Conservation (phyloP, 768 basidiomycete species). For the Lanmaoa rubissima region DNA sequence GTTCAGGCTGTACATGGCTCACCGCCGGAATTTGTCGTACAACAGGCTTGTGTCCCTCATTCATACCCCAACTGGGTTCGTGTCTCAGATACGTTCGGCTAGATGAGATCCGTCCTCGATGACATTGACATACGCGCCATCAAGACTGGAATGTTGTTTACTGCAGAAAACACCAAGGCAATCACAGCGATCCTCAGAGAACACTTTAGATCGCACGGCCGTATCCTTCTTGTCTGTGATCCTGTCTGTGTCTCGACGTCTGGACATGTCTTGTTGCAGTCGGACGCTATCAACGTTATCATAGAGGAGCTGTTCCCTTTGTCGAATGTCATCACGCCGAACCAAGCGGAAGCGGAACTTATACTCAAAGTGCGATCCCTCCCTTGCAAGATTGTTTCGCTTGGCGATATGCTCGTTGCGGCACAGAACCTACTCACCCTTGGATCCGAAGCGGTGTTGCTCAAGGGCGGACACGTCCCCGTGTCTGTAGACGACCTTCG, state of each 20-base stretch:
- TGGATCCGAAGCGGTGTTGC: constrained; percentile 58
- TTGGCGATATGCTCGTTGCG: constrained; percentile 62
- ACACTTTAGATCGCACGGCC: constrained; percentile 33
- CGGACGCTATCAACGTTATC: constrained; percentile 61
- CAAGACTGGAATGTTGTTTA: constrained; percentile 90
- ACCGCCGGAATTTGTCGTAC: constrained; percentile 65
- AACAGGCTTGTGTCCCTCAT: constrained; percentile 55
- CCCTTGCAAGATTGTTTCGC: constrained; percentile 35
- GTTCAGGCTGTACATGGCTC: constrained; percentile 72
- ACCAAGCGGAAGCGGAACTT: constrained; percentile 75
- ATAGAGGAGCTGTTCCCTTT: constrained; percentile 67
- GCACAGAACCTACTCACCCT: constrained; percentile 46
- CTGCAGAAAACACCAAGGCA: constrained; percentile 48
- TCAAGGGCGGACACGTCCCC: constrained; percentile 84
- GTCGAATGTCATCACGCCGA: constrained; percentile 76
- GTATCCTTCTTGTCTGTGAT: constrained; percentile 72
- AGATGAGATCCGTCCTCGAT: constrained; percentile 69
- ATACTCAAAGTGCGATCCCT: constrained; percentile 46
- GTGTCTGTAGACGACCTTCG: constrained; percentile 46
- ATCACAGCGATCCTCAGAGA: constrained; percentile 50
- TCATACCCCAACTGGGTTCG: background rate
- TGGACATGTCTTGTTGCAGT: constrained; percentile 72
- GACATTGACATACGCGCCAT: constrained; percentile 73
- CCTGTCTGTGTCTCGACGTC: constrained; percentile 92
- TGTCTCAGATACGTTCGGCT: background rate